These are phyloP conservation scores for Mucor lusitanicus DNA, from an alignment of 371 early-diverging fungal species.

Conservation along the genomic window DNA sequence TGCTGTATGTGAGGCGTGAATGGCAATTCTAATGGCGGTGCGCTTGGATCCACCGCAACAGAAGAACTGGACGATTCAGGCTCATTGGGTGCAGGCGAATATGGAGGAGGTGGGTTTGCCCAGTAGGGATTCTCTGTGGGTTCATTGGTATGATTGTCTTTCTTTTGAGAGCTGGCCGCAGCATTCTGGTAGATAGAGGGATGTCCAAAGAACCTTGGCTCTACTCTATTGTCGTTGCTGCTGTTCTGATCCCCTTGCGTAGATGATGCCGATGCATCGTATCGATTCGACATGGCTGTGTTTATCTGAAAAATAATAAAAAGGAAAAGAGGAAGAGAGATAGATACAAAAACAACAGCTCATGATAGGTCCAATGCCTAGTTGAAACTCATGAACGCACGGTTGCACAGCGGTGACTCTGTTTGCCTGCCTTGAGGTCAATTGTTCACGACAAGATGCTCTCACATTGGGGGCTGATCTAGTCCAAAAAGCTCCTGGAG, in stretches of 20 bases:
- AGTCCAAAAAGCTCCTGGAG: background rate
- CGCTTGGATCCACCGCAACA: background rate
- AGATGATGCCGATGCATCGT: background rate
- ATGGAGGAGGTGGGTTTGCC: constrained; percentile 3
- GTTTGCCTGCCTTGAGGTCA: background rate
- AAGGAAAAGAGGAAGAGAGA: background rate
- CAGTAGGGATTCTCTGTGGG: background rate
- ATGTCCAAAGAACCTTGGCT: background rate
- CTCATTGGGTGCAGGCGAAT: background rate
- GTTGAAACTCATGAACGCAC: background rate
- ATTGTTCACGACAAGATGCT: background rate
- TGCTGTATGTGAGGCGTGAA: background rate
- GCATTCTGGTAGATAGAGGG: background rate
- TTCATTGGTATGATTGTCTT: background rate
- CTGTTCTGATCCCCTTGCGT: background rate
- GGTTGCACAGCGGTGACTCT: background rate
- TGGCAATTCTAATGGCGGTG: background rate
- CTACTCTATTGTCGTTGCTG: background rate
- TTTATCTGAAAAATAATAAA: background rate
- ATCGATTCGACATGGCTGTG: background rate
- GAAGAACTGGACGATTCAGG: background rate
- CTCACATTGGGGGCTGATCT: background rate
- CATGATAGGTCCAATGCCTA: background rate
- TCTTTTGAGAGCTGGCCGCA: background rate
- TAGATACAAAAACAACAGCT: background rate